Base-by-base conservation (phyloP, 306 rosid genomes). In the Oemleria cerasiformis region DNA sequence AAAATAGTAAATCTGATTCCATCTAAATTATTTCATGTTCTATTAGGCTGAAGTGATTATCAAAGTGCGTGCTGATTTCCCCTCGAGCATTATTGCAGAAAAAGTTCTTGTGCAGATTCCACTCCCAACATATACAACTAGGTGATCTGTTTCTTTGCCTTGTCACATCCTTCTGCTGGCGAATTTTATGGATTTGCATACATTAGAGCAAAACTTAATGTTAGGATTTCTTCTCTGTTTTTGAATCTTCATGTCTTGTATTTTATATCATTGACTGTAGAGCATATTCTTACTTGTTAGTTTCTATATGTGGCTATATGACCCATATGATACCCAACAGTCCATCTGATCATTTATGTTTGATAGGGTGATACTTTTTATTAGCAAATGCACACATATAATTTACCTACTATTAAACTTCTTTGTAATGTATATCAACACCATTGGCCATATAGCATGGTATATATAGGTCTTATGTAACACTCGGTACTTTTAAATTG, bases 21-120 rank as follows among this genome's bases (percentile, higher is more conserved):
- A 43, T 70, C 72, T 76, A 63, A 81, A 48, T 40, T 53, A 11
- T 48, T 61, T 67, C 41, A 20, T 75, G 68, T 44, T 80, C 70
- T 65, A 30, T 20, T 85, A 94, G 97, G 97, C 96, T 45, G 95
- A 86, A 82, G 97, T 89, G 71, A 85, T 86, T 77, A 78, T 89
- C 66, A 94, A 87, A 89, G 79, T 91, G 73, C 86, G 84, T 65
- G 91, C 96, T 70, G 99, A 91, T 12, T 94, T 87, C 67, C 73
- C 88, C 71, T 86, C 92, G 11, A 89, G 84, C 77, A 44, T 82
- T 85, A 85, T 72, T 81, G 97, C 97, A 54, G 87, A 86, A 65
- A 64, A 90, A 19, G 60, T 89, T 83, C 77, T 89, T 60, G 85
- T 91, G 73, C 92, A 83, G 82, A 81, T 94, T 90, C 95, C 97